Conservation (phyloP, 163 green algal genomes). For the Scenedesmus sp. region DNA sequence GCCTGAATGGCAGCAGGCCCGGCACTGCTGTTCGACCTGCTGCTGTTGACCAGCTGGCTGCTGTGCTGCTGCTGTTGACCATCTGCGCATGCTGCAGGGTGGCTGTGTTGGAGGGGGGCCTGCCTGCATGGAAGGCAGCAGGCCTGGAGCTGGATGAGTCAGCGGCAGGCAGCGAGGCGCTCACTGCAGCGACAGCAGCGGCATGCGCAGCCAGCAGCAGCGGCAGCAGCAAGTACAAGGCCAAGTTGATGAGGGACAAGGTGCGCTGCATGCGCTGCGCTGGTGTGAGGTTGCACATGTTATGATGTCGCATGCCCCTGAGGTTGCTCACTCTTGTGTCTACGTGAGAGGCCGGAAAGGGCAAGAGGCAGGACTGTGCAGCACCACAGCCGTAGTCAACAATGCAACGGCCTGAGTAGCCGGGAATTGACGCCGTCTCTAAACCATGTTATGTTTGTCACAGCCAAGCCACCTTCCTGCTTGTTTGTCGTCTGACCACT, state of each 20-base stretch:
- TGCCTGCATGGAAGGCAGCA: slow-evolving; percentile 81
- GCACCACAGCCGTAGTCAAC: too few species aligned
- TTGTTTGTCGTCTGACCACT: not conserved
- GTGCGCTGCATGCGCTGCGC: slow-evolving; percentile 29
- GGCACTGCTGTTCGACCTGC: too few species aligned
- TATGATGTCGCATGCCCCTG: too few species aligned
- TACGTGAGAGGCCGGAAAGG: too few species aligned
- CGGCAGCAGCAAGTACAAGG: slow-evolving; percentile 56
- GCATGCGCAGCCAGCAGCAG: slow-evolving; percentile 3
- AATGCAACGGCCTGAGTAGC: too few species aligned
- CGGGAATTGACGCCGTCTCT: too few species aligned
- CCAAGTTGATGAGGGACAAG: slow-evolving; percentile 61
- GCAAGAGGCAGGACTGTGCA: too few species aligned
- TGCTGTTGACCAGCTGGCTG: not conserved
- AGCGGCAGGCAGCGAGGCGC: slow-evolving; percentile 46
- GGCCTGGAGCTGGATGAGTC: slow-evolving; percentile 69
- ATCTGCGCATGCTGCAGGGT: slow-evolving; percentile 70
- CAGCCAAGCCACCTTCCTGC: not conserved
- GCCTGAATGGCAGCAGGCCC: too few species aligned
- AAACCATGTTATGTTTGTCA: too few species aligned
- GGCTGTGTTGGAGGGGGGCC: slow-evolving; percentile 90
- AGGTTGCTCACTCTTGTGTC: too few species aligned
- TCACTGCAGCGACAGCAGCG: slow-evolving; percentile 43
- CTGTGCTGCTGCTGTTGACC: not conserved
- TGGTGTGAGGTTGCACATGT: too few species aligned